A percentile compares a stretch with the other conserved stretches of the same genome.
phyloP scores from a whole-genome alignment of 1,284 basidiomycete genomes.

The Mycena sp. region DNA sequence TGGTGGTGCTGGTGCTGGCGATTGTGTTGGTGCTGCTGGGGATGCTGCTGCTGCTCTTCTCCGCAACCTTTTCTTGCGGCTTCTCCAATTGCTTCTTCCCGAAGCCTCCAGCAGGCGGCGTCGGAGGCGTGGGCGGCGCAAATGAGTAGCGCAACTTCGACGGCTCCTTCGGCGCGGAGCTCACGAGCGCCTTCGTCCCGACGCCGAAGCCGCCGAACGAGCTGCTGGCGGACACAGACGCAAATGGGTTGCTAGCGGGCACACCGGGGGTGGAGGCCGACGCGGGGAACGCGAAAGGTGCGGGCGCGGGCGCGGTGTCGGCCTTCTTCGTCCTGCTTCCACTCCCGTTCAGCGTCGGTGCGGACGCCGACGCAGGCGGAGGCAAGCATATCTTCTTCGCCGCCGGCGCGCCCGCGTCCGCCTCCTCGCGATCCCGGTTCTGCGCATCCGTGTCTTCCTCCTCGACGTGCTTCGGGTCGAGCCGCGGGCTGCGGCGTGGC shows the following conservation, averaged over 20 bases:
- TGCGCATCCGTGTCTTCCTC: slow-evolving; percentile 7
- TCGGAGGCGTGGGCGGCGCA: slow-evolving; percentile 23
- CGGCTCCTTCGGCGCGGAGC: slow-evolving; percentile 26
- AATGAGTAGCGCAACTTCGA: slow-evolving; percentile 31
- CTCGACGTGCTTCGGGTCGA: too few relatives aligned
- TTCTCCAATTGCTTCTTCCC: too few relatives aligned
- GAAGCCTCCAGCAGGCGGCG: too few relatives aligned
- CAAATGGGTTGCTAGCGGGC: neutral
- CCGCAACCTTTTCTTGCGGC: neutral
- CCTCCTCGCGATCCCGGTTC: slow-evolving; percentile 20
- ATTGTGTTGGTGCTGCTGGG: neutral
- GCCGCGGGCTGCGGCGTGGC: slow-evolving; percentile 18
- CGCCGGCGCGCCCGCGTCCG: slow-evolving; percentile 20
- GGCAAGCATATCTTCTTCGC: slow-evolving; percentile 18
- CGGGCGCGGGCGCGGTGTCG: too few relatives aligned
- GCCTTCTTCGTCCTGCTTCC: neutral
- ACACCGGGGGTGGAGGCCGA: neutral
- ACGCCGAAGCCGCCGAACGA: slow-evolving; percentile 7
- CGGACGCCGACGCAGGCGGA: too few relatives aligned
- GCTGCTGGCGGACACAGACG: neutral
- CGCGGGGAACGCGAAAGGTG: too few relatives aligned
- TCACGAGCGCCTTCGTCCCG: slow-evolving; percentile 24
- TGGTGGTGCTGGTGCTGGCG: neutral
- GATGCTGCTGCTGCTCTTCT: neutral
- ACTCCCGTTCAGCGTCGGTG: neutral